Percentiles rank a stretch among this genome's conserved stretches.
Conservation (phyloP, 768 basidiomycete genomes). For the Chalciporus piperatus region DNA sequence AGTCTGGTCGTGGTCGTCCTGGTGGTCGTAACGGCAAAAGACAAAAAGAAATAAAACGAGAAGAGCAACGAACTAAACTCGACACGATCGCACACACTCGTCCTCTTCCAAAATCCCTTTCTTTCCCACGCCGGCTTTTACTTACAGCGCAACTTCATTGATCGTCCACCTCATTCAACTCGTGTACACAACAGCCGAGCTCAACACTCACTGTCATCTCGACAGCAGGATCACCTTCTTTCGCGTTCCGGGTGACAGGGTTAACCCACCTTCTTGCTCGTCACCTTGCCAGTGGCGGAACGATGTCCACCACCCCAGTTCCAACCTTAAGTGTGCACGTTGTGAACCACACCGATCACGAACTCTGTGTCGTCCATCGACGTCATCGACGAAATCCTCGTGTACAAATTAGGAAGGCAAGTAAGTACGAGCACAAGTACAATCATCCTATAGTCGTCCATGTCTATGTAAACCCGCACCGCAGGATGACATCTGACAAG, state of each 20-base stretch:
- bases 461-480: background rate
- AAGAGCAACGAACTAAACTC: constrained; percentile 10
- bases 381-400: constrained; percentile 10
- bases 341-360: background rate
- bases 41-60: constrained; percentile 10
- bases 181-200: too few relatives aligned
- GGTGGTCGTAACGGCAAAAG: constrained; percentile 26
- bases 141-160: background rate
- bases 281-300: too few relatives aligned
- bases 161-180: constrained; percentile 41
- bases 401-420: constrained; percentile 15
- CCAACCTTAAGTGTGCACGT: constrained; percentile 26
- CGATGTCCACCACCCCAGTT: constrained; percentile 34
- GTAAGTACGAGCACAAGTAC: background rate
- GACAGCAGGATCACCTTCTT: constrained; percentile 47
- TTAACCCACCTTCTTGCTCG: constrained; percentile 46
- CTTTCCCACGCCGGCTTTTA: constrained; percentile 29
- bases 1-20: constrained; percentile 18
- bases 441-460: background rate
- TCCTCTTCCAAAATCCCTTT: constrained; percentile 16
- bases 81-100: constrained; percentile 14
- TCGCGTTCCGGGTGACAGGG: constrained; percentile 41
- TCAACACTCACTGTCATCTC: constrained; percentile 42
- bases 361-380: constrained; percentile 1
- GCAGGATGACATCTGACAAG: too few relatives aligned